Evolutionary conservation across 1,284 basidiomycete genomes (phyloP).

Genomic region (Acaromyces ingoldii): DNA sequence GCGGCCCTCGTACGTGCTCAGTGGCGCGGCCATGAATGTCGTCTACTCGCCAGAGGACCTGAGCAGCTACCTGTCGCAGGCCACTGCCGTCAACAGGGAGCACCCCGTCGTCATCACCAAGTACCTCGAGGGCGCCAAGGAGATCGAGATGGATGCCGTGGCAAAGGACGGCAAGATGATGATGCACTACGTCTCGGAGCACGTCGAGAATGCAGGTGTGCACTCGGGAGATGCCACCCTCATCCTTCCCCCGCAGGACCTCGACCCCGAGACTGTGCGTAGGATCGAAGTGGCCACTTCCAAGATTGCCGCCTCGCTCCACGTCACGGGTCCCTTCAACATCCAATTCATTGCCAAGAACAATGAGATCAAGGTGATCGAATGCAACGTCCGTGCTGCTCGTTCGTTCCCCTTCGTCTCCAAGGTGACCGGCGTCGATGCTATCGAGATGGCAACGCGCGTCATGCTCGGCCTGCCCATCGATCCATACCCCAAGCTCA

Average conservation of each 20-base stretch:
- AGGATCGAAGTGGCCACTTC: constrained; percentile 93
- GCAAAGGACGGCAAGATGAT: constrained; percentile 95
- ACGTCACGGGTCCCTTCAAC: constrained; percentile 97
- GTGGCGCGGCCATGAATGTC: constrained; percentile 98
- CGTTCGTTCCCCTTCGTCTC: constrained; percentile 99
- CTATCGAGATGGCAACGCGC: constrained; percentile 96
- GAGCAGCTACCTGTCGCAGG: constrained; percentile 84
- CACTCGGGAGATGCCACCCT: constrained; percentile 96
- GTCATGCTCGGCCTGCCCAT: constrained; percentile 91
- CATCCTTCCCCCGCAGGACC: constrained; percentile 93
- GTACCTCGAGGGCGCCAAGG: constrained; percentile 98
- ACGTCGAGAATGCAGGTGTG: constrained; percentile 98
- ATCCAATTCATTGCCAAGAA: constrained; percentile 99
- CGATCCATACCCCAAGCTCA: constrained; percentile 80
- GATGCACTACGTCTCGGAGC: constrained; percentile 99
- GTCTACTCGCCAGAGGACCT: constrained; percentile 90
- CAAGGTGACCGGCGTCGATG: constrained; percentile 94
- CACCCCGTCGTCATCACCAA: constrained; percentile 98
- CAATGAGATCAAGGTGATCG: constrained; percentile 99
- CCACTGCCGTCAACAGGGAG: constrained; percentile 92
- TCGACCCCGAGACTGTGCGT: constrained; percentile 90
- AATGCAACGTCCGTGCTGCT: constrained; percentile 95
- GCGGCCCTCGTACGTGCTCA: constrained; percentile 93
- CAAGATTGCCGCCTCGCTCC: constrained; percentile 90
- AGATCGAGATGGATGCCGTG: constrained; percentile 99